Percentiles rank a stretch among this genome's conserved stretches.
Conservation (phyloP, 176 grass and related monocot species). For the Phyllostachys edulis region DNA sequence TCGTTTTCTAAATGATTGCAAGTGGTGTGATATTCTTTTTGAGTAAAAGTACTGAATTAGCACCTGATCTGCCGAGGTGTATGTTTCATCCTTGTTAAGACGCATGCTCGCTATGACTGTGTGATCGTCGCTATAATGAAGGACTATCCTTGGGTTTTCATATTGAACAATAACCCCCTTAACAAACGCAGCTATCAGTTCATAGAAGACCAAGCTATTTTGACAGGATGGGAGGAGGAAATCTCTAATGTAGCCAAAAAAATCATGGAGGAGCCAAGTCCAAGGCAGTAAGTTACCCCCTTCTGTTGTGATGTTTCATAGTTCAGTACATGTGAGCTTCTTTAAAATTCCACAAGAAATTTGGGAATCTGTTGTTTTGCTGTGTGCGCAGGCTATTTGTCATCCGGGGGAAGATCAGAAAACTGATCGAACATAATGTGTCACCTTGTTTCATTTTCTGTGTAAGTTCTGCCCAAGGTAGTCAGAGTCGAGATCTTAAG, state of each 20-base stretch:
- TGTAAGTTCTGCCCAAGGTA: conserved; percentile 37
- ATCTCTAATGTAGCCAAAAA: conserved; percentile 59
- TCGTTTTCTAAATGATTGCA: neutral
- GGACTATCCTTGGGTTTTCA: neutral
- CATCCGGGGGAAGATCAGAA: conserved; percentile 54
- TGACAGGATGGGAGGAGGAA: conserved; percentile 76
- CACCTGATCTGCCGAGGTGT: neutral
- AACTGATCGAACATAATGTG: conserved; percentile 64
- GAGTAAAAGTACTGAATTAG: neutral
- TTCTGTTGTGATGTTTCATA: neutral
- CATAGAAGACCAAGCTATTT: conserved; percentile 47
- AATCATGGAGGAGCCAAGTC: conserved; percentile 62
- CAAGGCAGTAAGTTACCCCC: conserved; percentile 54
- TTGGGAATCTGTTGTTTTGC: neutral
- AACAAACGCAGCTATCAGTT: conserved; percentile 45
- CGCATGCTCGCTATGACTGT: neutral
- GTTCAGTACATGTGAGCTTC: neutral
- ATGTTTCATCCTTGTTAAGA: neutral
- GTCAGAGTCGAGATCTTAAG: too few species aligned
- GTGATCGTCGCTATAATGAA: neutral
- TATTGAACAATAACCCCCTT: conserved; percentile 9
- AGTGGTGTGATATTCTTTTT: neutral
- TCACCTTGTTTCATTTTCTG: conserved; percentile 65
- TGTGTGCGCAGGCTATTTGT: conserved; percentile 42
- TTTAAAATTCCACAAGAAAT: neutral